Evolutionary conservation across 768 basidiomycete genomes (phyloP), one percentile per base, ranked within the genome.

Genomic region (Podaxis pistillaris): DNA sequence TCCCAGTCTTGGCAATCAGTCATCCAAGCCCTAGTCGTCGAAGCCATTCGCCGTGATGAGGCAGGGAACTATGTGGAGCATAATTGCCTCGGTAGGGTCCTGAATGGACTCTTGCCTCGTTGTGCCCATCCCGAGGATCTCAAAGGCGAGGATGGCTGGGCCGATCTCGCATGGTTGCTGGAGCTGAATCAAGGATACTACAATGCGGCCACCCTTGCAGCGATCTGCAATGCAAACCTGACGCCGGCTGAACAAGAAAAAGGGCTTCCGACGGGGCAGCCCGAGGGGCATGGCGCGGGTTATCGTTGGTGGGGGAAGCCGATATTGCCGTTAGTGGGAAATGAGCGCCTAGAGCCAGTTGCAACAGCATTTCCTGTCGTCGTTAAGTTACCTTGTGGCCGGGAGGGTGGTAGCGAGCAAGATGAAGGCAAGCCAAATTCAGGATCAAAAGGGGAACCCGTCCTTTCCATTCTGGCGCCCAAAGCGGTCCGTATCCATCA

Each of bases 221-320:
- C 53, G 5, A 17, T 54, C 17, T 54, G 53, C 1, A 19, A 37
- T 6, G 33, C 19, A 15, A 54, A 54, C 3, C 17, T 54, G 33
- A 52, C 51, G 7, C 22, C 26, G 3, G 15, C 4, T 8, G 19
- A 19, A 19, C 19, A 19, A 19, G 19, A 19, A 19, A n/a, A n/a
- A n/a, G 28, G 24, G 26, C 11, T 11, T 17, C 7, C 17, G 7
- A n/a, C 30, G 3, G 17, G 13, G 28, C 26, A 17, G 12, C 36
- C 17, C 0, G 22, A 54, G 22, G 36, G 13, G 19, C n/a, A 30
- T 33, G 15, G n/a, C 15, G 19, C 15, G 8, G 53, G 53, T 19
- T 54, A 54, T 13, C 30, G 53, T 9, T 54, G 53, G 53, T 54
- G 53, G 53, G 53, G 53, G 2, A 54, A 54, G 13, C 53, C 53